Evolutionary conservation across 345 rosid genomes (phyloP), one percentile per base, ranked within the genome.

Genomic region (Gossypium herbaceum): DNA sequence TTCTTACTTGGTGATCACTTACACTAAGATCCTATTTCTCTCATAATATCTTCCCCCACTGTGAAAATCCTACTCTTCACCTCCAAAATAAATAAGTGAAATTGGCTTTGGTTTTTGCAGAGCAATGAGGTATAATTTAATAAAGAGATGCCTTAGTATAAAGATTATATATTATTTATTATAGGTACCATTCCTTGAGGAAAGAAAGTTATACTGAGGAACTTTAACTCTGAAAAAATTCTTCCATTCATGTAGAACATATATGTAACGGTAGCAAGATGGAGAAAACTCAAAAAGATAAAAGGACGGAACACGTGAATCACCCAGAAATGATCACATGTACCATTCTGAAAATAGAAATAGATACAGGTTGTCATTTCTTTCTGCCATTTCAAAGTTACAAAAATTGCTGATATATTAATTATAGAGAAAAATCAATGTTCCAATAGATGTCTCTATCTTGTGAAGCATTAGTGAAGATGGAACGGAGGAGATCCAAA

Each of bases 381-480:
- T 65, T 19, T 65, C 16, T 39, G 25, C 51, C 2, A 43, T 19
- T 25, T 65, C 13, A 19, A 41, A 43, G 24, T n/a, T 41, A 3
- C 50, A 64, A 48, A 64, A 64, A 41, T 41, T n/a, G 41, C 51
- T 65, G 69, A 43, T 19, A 43, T 65, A 43, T 43, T 43, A 43
- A 65, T 43, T 41, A 9, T 65, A 65, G 16, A 19, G 69, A 65
- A 65, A 43, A 11, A 3, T 11, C 22, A 10, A 0, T 29, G 39
- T 64, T 39, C 8, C 41, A 8, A 41, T 39, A 64, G 68, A 64
- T 64, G 15, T 41, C 68, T 64, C 24, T 64, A 12, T 45, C 68
- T 64, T 64, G 48, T 48, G 45, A 45, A 67, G 56, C 12, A 67
- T n/a, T 64, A 45, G 39, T 45, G 71, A 67, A 19, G 27, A 65